Percentiles rank a stretch among this genome's conserved stretches.
Conservation (phyloP, 192 early-diverging fungal species). For the Entomortierella chlamydospora region DNA sequence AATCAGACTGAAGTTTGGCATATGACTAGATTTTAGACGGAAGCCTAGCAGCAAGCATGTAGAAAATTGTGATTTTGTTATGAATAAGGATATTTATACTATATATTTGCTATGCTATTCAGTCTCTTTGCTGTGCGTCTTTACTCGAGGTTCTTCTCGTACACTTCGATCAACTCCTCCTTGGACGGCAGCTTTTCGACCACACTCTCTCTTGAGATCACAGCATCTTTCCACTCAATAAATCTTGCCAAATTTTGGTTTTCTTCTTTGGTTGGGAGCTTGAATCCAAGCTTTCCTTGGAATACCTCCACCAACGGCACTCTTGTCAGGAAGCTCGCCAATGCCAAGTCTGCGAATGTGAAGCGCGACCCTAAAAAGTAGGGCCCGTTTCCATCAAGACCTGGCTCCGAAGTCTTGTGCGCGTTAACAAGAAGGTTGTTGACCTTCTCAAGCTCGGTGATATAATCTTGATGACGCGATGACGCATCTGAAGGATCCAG, state of each 20-base stretch:
- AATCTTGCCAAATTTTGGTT: conserved; percentile 38
- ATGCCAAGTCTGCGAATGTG: conserved; percentile 58
- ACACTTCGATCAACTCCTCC: conserved; percentile 11
- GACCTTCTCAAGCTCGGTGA: conserved; percentile 35
- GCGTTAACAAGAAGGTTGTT: conserved; percentile 17
- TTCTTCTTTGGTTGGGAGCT: conserved; percentile 12
- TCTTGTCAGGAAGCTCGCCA: conserved; percentile 56
- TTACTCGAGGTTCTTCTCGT: neutral
- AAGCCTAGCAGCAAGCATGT: too few relatives aligned
- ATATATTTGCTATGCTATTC: too few relatives aligned
- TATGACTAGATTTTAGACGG: too few relatives aligned
- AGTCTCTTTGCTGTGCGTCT: too few relatives aligned
- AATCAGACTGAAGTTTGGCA: too few relatives aligned
- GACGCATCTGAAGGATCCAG: conserved; percentile 14
- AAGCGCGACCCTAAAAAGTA: conserved; percentile 57
- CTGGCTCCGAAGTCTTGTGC: conserved; percentile 8
- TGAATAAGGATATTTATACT: too few relatives aligned
- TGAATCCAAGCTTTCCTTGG: conserved; percentile 24
- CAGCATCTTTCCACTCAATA: conserved; percentile 38
- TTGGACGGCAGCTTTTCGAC: conserved; percentile 6
- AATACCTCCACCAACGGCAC: conserved; percentile 27
- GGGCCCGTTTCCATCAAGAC: conserved; percentile 35
- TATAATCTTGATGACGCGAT: conserved; percentile 17
- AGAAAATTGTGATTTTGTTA: too few relatives aligned
- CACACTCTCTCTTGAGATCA: conserved; percentile 13